Base-by-base conservation (phyloP, 2,329 filamentous ascomycete species). In the Decorospora gaudefroyi region DNA sequence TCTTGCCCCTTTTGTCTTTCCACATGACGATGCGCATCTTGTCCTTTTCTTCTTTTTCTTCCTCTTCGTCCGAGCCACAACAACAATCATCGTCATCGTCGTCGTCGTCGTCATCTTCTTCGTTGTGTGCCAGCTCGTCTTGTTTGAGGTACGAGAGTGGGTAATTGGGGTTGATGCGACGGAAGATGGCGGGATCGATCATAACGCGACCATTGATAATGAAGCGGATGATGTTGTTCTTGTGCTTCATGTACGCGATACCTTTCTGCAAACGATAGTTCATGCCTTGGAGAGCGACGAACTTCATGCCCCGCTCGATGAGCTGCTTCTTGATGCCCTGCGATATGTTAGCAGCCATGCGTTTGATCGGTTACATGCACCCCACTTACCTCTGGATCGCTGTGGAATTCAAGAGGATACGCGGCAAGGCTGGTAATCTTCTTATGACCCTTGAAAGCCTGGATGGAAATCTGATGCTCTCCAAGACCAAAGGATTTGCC, bases 191-290 rank as follows among this genome's bases (percentile, higher is more conserved):
- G 0, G 89, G 83, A 62, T 96, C 91, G 16, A 96, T 78, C 90
- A 96, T 96, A 51, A 95, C 80, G 19, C 91, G 84, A 12, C 90
- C 87, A 51, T 90, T 89, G 67, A 95, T 86, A 62, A 90, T 90
- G 69, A 95, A 85, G 67, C 90, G 92, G 64, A 87, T 74, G 10
- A 88, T 75, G 46, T 78, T 75, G 59, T 85, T 85, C 74, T 89
- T 89, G 68, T 87, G 85, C 75, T 92, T 95, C 74, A 84, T 82
- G 70, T 90, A 95, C 0, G 87, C 90, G 72, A 95, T 83, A 2
- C 90, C 90, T 41, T 91, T 85, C 67, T 91, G 88, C 61, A 82
- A 84, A 56, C 84, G 86, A 73, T 93, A 95, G 58, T 92, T 85
- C 70, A 90, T 87, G 15, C 90, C 90, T 51, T 85, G 81, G n/a